These are phyloP conservation scores for Suhomyces xylopsoci DNA, from an alignment of 805 yeast genomes.

Conservation along the genomic window DNA sequence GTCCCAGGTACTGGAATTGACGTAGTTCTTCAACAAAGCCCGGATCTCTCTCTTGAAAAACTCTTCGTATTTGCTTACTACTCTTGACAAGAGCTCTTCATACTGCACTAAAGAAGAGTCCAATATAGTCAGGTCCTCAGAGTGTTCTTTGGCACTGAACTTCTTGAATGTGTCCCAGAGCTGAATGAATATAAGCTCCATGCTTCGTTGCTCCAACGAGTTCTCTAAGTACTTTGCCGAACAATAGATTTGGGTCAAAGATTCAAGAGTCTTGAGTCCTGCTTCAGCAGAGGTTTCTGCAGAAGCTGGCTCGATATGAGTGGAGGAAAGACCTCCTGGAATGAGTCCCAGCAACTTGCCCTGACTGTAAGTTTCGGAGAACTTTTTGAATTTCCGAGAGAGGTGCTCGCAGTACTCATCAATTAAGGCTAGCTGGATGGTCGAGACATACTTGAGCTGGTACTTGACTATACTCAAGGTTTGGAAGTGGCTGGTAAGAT, in stretches of 20 bases:
- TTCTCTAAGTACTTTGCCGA: conserved; percentile 28
- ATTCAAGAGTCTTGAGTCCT: conserved; percentile 25
- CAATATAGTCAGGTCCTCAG: conserved; percentile 28
- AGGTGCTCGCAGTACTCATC: conserved; percentile 45
- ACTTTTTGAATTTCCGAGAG: conserved; percentile 36
- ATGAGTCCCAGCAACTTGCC: conserved; percentile 32
- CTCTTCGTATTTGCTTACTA: conserved; percentile 22
- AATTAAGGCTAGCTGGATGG: conserved; percentile 55
- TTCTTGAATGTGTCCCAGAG: conserved; percentile 34
- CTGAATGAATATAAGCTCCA: conserved; percentile 37
- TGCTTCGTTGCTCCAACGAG: conserved; percentile 36
- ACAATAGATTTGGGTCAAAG: conserved; percentile 33
- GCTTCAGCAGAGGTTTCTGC: conserved; percentile 11
- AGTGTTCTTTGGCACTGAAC: conserved; percentile 11
- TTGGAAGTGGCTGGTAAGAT: conserved; percentile 52
- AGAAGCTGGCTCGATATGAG: neutral
- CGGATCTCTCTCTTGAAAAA: conserved; percentile 34
- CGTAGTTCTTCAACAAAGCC: conserved; percentile 32
- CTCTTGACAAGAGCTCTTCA: conserved; percentile 15
- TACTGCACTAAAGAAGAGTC: conserved; percentile 24
- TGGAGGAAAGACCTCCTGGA: conserved; percentile 35
- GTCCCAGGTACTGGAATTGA: conserved; percentile 36
- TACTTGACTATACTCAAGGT: conserved; percentile 49
- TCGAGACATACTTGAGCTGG: conserved; percentile 54
- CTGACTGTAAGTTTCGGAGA: conserved; percentile 36